A percentile compares a stretch with the other conserved stretches of the same genome.
Evolutionary conservation across 768 basidiomycete genomes (phyloP).

Genomic region (Rhizopogon vinicolor): DNA sequence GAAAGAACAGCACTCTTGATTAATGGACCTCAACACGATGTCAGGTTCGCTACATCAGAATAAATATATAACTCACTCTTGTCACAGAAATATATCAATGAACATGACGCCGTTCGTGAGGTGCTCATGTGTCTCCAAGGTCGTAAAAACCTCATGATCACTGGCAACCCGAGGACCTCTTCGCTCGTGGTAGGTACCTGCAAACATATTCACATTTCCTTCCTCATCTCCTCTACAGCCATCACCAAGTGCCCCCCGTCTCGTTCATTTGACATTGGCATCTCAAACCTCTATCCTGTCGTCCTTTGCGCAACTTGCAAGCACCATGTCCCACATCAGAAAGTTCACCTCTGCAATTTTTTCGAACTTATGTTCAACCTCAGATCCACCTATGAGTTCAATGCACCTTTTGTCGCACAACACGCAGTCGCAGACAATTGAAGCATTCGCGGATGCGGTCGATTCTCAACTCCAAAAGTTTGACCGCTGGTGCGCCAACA

Average conservation of each 20-base stretch:
- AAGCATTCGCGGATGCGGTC: constrained; percentile 79
- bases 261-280: constrained; percentile 63
- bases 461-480: constrained; percentile 54
- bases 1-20: constrained; percentile 34
- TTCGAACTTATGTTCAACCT: constrained; percentile 18
- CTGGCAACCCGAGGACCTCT: constrained; percentile 24
- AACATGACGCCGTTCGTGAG: constrained; percentile 75
- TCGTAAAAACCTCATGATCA: constrained; percentile 53
- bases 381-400: constrained; percentile 17
- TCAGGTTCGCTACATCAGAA: constrained; percentile 10
- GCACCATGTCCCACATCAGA: constrained; percentile 58
- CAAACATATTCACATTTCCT: background rate
- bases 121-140: constrained; percentile 76
- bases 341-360: constrained; percentile 52
- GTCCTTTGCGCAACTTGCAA: constrained; percentile 55
- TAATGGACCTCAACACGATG: constrained; percentile 40
- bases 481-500: constrained; percentile 64
- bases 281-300: constrained; percentile 63
- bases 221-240: constrained; percentile 29
- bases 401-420: constrained; percentile 18
- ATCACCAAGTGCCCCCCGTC: constrained; percentile 46
- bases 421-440: constrained; percentile 53
- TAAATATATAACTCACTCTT: background rate
- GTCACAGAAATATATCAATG: constrained; percentile 61
- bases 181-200: constrained; percentile 27